Evolutionary conservation across 805 yeast species (phyloP).

Genomic region (Saturnispora diversa): DNA sequence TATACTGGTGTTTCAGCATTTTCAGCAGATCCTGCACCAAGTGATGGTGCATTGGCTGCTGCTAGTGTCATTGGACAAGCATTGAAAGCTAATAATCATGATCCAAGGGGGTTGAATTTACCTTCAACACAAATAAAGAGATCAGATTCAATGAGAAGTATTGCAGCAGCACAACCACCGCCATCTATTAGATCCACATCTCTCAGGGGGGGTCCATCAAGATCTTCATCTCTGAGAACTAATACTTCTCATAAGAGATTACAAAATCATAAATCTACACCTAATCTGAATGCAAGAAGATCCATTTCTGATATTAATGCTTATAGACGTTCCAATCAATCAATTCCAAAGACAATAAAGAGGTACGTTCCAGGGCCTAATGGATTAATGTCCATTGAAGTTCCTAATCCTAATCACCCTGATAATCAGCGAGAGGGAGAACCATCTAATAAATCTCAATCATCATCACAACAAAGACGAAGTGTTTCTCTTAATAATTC

Average conservation of each 20-base stretch:
- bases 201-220: slow-evolving; percentile 9
- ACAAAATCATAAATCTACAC: slow-evolving; percentile 11
- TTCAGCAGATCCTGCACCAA: slow-evolving; percentile 23
- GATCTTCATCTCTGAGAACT: slow-evolving; percentile 17
- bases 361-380: slow-evolving; percentile 68
- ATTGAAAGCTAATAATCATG: slow-evolving; percentile 30
- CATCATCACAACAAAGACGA: neutral
- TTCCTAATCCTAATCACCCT: slow-evolving; percentile 36
- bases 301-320: slow-evolving; percentile 14
- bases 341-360: slow-evolving; percentile 43
- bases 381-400: slow-evolving; percentile 64
- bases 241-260: slow-evolving; percentile 9
- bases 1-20: slow-evolving; percentile 18
- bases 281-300: slow-evolving; percentile 12
- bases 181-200: slow-evolving; percentile 11
- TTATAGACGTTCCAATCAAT: neutral
- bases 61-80: slow-evolving; percentile 51
- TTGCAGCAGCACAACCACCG: slow-evolving; percentile 17
- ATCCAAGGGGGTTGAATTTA: slow-evolving; percentile 26
- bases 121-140: slow-evolving; percentile 25
- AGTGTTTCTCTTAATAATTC: neutral
- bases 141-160: slow-evolving; percentile 19
- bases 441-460: no score
- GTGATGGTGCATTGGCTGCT: slow-evolving; percentile 54
- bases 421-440: no score